These are phyloP conservation scores for Ustilago crameri DNA, from an alignment of 1,284 basidiomycete genomes.

Conservation along the genomic window DNA sequence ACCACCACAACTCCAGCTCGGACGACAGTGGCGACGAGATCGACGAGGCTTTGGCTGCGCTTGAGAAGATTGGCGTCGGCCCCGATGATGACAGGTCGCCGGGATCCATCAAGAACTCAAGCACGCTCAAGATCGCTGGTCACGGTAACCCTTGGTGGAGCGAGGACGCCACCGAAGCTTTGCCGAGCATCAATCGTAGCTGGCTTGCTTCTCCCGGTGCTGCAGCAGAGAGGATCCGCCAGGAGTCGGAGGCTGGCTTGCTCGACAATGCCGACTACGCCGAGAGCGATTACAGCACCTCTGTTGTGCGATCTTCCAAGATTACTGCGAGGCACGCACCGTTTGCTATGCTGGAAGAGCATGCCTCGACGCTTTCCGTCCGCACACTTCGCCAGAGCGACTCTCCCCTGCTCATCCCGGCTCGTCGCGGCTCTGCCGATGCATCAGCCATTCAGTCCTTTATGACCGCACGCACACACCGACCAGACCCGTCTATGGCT, in stretches of 20 bases:
- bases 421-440: constrained; percentile 39
- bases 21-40: constrained; percentile 60
- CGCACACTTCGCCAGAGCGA: constrained; percentile 36
- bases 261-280: constrained; percentile 42
- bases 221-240: constrained; percentile 32
- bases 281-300: constrained; percentile 61
- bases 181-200: constrained; percentile 56
- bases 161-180: constrained; percentile 42
- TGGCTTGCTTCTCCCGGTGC: constrained; percentile 52
- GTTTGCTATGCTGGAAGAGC: constrained; percentile 45
- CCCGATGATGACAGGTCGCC: constrained; percentile 29
- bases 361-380: constrained; percentile 44
- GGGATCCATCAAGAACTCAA: constrained; percentile 39
- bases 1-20: constrained; percentile 19
- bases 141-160: constrained; percentile 66
- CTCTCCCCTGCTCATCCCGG: constrained; percentile 42
- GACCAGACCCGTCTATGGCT: constrained; percentile 49
- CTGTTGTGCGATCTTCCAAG: constrained; percentile 59
- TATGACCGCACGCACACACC: constrained; percentile 55
- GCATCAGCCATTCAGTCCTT: constrained; percentile 42
- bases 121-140: constrained; percentile 61
- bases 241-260: constrained; percentile 43
- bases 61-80: constrained; percentile 57
- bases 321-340: constrained; percentile 42
- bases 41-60: constrained; percentile 58